A percentile compares a stretch with the other conserved stretches of the same genome.
Evolutionary conservation across 83 land plant genomes (phyloP).

Genomic region (Picea abies): DNA sequence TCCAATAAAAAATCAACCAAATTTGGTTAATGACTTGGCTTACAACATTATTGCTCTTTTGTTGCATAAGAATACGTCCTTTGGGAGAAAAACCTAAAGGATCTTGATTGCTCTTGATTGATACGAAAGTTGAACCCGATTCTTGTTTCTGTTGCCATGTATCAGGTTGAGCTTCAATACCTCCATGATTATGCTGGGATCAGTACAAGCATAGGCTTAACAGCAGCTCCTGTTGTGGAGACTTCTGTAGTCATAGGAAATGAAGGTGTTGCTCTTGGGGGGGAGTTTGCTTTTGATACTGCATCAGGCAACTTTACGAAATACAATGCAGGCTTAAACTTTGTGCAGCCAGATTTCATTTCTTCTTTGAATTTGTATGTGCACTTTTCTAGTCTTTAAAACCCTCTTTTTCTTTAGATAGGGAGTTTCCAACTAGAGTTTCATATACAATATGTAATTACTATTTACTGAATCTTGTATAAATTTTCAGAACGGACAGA

Average conservation of each 20-base stretch:
- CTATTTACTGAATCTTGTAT: background rate
- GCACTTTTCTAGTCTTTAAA: background rate
- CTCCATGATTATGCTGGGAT: slow-evolving; percentile 80
- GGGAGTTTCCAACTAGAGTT: no score
- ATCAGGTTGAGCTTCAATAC: slow-evolving; percentile 85
- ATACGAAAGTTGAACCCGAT: no score
- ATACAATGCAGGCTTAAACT: slow-evolving; percentile 67
- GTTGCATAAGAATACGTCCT: background rate
- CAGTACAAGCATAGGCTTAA: slow-evolving; percentile 68
- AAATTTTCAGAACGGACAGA: slow-evolving; percentile 58
- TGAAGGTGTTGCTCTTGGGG: slow-evolving; percentile 53
- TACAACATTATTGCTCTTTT: background rate
- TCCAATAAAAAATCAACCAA: no score
- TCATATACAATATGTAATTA: background rate
- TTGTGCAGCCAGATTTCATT: slow-evolving; percentile 59
- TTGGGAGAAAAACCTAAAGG: no score
- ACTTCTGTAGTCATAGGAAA: slow-evolving; percentile 70
- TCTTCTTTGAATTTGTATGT: slow-evolving; percentile 70
- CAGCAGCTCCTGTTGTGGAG: slow-evolving; percentile 73
- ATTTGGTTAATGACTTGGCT: no score
- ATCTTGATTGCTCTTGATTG: no score
- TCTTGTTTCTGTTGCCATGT: background rate
- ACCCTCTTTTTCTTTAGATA: no score
- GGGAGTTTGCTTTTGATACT: slow-evolving; percentile 78
- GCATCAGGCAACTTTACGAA: slow-evolving; percentile 57